Percentiles rank a stretch among this genome's conserved stretches.
Evolutionary conservation across 2,329 filamentous ascomycete species (phyloP).

Genomic region (Diaporthe sp.): DNA sequence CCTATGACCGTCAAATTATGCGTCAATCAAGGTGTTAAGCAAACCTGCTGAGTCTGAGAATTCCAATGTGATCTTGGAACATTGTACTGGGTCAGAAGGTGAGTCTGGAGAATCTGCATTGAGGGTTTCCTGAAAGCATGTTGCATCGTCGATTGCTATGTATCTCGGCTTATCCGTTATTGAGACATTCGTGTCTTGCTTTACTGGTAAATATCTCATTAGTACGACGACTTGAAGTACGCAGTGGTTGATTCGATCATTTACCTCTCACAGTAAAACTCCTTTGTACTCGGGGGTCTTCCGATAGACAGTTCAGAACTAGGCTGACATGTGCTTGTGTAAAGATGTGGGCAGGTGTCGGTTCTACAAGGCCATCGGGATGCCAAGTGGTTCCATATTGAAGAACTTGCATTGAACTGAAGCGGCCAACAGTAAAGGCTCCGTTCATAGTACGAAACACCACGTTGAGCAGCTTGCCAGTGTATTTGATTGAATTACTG

Average conservation of each 20-base stretch:
- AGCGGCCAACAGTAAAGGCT: background rate
- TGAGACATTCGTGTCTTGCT: background rate
- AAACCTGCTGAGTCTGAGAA: conserved; percentile 18
- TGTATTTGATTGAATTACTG: background rate
- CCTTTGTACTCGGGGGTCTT: background rate
- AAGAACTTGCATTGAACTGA: conserved; percentile 14
- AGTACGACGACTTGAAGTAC: background rate
- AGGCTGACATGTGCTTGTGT: conserved; percentile 6
- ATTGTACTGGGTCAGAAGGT: background rate
- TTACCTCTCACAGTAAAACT: background rate
- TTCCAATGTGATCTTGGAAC: conserved; percentile 2
- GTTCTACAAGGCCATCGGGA: background rate
- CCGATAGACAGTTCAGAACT: background rate
- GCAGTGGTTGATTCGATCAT: background rate
- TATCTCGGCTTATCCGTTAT: background rate
- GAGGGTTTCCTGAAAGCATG: background rate
- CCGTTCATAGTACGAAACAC: background rate
- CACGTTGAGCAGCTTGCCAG: background rate
- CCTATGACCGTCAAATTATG: no score
- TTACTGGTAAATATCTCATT: background rate
- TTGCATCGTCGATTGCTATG: background rate
- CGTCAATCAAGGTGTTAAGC: background rate
- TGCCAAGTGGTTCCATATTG: background rate
- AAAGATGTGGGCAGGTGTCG: background rate
- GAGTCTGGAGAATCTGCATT: background rate